Conservation (phyloP, 164 flowering plant genomes). For the grape (Vitis vinifera) region ASM3070453v1 NC_081812.1:12083501-12084000, state of each 20-base stretch:
- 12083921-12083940: conserved; percentile 20
- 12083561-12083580: conserved; percentile 72
- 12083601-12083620: conserved; percentile 91
- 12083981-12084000: conserved; percentile 14
- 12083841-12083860: conserved; percentile 27
- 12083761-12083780: conserved; percentile 60
- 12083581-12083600: conserved; percentile 87
- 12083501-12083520: too few species aligned
- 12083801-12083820: conserved; percentile 77
- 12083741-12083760: conserved; percentile 92
- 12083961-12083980: conserved; percentile 13
- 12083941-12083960: conserved; percentile 14
- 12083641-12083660: conserved; percentile 87
- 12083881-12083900: neutral
- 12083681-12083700: conserved; percentile 81
- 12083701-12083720: conserved; percentile 76
- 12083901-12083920: too few species aligned
- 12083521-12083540: too few species aligned
- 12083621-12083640: conserved; percentile 98
- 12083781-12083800: conserved; percentile 78
- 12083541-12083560: neutral
- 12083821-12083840: conserved; percentile 32
- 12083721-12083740: conserved; percentile 94
- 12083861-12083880: neutral
- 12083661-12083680: conserved; percentile 75